Conservation (phyloP, 2,329 filamentous ascomycete species). For the Colletotrichum sp. region DNA sequence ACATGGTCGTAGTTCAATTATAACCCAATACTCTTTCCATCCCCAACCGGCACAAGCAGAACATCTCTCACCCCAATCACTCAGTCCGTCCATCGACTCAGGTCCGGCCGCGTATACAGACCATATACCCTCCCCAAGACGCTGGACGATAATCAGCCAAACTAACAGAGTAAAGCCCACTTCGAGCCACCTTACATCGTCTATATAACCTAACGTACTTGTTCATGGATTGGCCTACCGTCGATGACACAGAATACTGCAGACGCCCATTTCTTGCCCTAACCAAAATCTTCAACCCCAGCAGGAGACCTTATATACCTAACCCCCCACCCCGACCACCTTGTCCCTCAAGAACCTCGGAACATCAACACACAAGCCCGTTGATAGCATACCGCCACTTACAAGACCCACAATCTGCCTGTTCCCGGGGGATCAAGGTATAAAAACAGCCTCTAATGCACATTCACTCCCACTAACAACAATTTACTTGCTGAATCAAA, state of each 20-base stretch:
- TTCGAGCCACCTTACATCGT: no score
- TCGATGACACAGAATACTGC: not conserved
- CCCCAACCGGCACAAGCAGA: not conserved
- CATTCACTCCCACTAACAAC: accelerated
- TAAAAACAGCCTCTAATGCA: not conserved
- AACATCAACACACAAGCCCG: not conserved
- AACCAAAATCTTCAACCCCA: not conserved
- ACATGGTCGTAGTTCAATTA: no score
- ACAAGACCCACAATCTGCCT: not conserved
- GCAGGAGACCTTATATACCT: not conserved
- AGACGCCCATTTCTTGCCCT: not conserved
- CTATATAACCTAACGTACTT: no score
- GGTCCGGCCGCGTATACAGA: accelerated
- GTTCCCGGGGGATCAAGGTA: not conserved
- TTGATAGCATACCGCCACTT: not conserved
- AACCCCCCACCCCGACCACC: not conserved
- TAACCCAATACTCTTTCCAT: not conserved
- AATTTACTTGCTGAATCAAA: no score
- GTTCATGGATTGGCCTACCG: not conserved
- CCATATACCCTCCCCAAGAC: not conserved
- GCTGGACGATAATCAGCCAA: not conserved
- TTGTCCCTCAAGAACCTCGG: not conserved
- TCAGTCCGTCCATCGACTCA: not conserved
- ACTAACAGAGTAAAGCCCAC: no score
- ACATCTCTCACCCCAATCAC: accelerated